Conservation (phyloP, 2,329 filamentous ascomycete species). For the Mariannaea elegans region DNA sequence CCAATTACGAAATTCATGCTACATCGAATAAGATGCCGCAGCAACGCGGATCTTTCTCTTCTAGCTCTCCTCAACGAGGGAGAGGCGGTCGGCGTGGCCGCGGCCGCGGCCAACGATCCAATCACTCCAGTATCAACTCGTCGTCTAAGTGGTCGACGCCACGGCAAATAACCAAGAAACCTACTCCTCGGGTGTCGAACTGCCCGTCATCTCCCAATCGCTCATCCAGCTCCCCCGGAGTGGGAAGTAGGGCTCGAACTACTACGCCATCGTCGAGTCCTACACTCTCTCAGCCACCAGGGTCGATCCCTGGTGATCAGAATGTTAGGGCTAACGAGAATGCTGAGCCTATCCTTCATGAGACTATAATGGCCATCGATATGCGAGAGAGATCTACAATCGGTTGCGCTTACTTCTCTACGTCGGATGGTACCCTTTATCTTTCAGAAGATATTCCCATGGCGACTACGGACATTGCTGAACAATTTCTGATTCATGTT, state of each 20-base stretch:
- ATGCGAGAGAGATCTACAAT: slow-evolving; percentile 74
- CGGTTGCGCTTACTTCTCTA: slow-evolving; percentile 86
- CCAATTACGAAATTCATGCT: neutral
- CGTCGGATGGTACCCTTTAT: slow-evolving; percentile 73
- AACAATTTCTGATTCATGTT: slow-evolving; percentile 64
- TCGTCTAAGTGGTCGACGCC: slow-evolving; percentile 19
- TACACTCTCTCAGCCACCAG: neutral
- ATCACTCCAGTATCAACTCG: slow-evolving; percentile 6
- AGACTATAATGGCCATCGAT: slow-evolving; percentile 84
- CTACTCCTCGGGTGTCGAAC: neutral
- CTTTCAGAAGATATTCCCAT: slow-evolving; percentile 80
- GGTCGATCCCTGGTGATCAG: neutral
- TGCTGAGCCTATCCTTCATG: slow-evolving; percentile 44
- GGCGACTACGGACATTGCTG: slow-evolving; percentile 74
- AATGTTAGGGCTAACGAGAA: slow-evolving; percentile 15
- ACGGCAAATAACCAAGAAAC: neutral
- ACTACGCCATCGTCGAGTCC: neutral
- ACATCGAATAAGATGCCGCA: slow-evolving; percentile 23
- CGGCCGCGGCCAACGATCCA: slow-evolving; percentile 1
- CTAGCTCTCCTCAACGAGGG: slow-evolving; percentile 14
- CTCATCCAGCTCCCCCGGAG: neutral
- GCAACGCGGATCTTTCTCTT: slow-evolving; percentile 12
- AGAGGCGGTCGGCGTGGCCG: slow-evolving; percentile 7
- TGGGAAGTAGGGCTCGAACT: neutral
- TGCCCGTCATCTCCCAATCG: neutral